Evolutionary conservation across 768 basidiomycete genomes (phyloP).

Genomic region (Mrakia gelida): DNA sequence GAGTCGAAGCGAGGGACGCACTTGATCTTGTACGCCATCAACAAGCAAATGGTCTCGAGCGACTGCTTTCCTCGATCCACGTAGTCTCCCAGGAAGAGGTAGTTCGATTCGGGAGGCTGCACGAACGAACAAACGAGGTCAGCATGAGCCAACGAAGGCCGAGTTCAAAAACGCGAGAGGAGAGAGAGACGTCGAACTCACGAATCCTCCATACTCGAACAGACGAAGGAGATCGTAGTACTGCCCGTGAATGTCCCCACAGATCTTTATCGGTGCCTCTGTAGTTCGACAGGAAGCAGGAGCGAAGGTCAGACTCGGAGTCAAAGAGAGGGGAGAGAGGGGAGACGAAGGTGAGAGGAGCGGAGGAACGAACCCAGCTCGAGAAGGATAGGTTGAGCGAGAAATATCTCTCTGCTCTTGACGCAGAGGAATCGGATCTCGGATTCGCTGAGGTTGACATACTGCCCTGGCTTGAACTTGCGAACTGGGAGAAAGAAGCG

Average conservation of each 20-base stretch:
- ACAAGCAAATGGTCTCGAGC: slow-evolving; percentile 95
- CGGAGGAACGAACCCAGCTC: slow-evolving; percentile 40
- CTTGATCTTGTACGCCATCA: slow-evolving; percentile 86
- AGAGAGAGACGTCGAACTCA: no score
- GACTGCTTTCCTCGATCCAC: slow-evolving; percentile 99
- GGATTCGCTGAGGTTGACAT: slow-evolving; percentile 95
- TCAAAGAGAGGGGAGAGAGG: no score
- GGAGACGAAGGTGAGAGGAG: no score
- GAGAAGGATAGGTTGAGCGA: slow-evolving; percentile 80
- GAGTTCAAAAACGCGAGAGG: no score
- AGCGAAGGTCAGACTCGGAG: no score
- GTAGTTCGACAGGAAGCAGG: no score
- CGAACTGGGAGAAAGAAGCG: slow-evolving; percentile 58
- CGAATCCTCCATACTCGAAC: slow-evolving; percentile 97
- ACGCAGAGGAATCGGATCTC: slow-evolving; percentile 99
- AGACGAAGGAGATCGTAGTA: slow-evolving; percentile 97
- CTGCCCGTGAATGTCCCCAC: slow-evolving; percentile 98
- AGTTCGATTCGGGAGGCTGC: slow-evolving; percentile 93
- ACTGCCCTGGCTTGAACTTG: slow-evolving; percentile 96
- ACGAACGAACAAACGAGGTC: not conserved
- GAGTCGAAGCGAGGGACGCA: slow-evolving; percentile 21
- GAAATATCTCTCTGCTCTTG: slow-evolving; percentile 97
- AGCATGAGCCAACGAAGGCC: not conserved
- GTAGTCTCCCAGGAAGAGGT: slow-evolving; percentile 98
- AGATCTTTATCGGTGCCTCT: slow-evolving; percentile 99